Evolutionary conservation across 1,139 yeast species (phyloP).

Genomic region (Kodamaea plutei): DNA sequence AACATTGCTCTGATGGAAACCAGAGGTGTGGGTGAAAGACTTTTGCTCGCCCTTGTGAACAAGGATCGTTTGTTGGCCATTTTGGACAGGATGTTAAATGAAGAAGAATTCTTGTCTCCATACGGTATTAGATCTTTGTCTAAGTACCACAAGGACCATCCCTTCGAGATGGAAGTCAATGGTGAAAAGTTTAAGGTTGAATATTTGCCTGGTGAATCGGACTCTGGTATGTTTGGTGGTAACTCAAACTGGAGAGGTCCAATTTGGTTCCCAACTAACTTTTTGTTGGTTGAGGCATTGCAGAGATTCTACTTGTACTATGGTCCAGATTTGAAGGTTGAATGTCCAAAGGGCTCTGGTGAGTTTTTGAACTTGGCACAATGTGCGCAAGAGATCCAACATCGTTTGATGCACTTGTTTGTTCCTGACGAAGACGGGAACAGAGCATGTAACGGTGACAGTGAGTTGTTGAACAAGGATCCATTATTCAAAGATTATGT

Average conservation of each 20-base stretch:
- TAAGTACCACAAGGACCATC: constrained; percentile 81
- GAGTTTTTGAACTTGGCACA: constrained; percentile 78
- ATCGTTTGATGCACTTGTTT: constrained; percentile 77
- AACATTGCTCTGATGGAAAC: constrained; percentile 85
- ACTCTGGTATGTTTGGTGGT: constrained; percentile 95
- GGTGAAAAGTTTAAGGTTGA: constrained; percentile 72
- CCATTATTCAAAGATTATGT: constrained; percentile 72
- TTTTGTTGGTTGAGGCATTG: constrained; percentile 80
- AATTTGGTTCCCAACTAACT: constrained; percentile 96
- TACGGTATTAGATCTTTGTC: constrained; percentile 91
- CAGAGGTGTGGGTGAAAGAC: constrained; percentile 83
- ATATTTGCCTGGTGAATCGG: constrained; percentile 90
- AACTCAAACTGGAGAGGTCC: constrained; percentile 99
- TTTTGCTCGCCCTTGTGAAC: constrained; percentile 76
- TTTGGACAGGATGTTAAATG: constrained; percentile 80
- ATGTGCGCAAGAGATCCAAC: constrained; percentile 89
- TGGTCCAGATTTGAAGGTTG: constrained; percentile 82
- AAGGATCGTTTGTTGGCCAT: constrained; percentile 77
- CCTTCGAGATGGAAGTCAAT: constrained; percentile 81
- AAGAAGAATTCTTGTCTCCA: constrained; percentile 78
- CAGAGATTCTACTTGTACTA: constrained; percentile 88
- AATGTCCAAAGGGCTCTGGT: constrained; percentile 90
- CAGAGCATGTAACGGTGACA: constrained; percentile 79
- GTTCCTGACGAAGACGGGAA: constrained; percentile 66
- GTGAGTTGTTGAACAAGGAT: constrained; percentile 60